Evolutionary conservation across 305 asterid species (phyloP), one percentile per base, ranked within the genome.

Genomic region (Fraxinus xanthoxyloides): DNA sequence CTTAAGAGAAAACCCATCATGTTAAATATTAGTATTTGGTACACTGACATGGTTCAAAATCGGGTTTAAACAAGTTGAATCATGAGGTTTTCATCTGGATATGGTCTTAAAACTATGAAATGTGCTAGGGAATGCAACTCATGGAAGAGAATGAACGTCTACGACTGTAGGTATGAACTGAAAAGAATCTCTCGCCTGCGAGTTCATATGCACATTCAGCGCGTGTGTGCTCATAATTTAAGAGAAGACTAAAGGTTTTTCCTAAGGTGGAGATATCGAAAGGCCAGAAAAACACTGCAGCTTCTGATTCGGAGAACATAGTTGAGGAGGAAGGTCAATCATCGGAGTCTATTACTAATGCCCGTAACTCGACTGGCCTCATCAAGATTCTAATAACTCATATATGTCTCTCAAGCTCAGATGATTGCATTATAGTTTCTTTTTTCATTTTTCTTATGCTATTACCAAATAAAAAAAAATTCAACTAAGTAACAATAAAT

Each of bases 321-420:
- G 7, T 81, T 21, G 86, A 82, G 17, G 95, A 89, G 73, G 97
- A 92, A 89, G 93, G 94, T 5, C 96, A 90, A n/a, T 89, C 95
- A 7, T 92, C 98, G 2, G 96, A 90, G 72, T 90, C 96, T 6
- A 87, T 91, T 19, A 56, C 26, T n/a, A 56, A 56, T 56, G 67
- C 67, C 12, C 1, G 10, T 56, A 56, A 56, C 67, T 56, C 67
- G 26, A 56, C 10, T 21, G 90, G 91, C 21, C 90, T 85, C 91
- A 90, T 3, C 94, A 84, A 81, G 94, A 94, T 48, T 88, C 82
- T 40, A 93, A 87, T 48, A 89, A 94, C 83, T 92, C 97, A 2
- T 95, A 91, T 77, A 91, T 85, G 0, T 91, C 92, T 75, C 97
- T 90, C 72, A 90, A 87, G 85, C 87, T 94, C 75, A 93, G 96